phyloP scores from a whole-genome alignment of 2,329 filamentous ascomycete genomes.

The Penicillium sp. region DNA sequence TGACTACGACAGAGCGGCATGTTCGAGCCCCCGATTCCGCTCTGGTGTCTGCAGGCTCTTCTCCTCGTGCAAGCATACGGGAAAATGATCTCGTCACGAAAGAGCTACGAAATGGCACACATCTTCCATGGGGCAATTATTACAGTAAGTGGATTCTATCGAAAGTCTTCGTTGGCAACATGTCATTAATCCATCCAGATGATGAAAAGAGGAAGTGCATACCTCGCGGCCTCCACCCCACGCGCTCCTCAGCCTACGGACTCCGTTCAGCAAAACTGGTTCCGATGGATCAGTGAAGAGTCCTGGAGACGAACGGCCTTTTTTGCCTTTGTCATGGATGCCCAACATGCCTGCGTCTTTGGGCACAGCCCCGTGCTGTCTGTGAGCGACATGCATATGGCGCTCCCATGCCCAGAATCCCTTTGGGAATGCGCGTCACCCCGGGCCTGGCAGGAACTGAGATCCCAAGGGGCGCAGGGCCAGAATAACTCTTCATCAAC shows the following conservation, averaged over 20 bases:
- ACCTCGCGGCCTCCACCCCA: background rate
- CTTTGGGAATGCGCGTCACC: background rate
- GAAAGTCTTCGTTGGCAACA: too few relatives aligned
- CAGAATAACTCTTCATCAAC: background rate
- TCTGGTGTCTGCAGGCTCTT: slow-evolving; percentile 2
- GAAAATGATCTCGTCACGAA: background rate
- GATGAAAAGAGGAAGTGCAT: slow-evolving; percentile 1
- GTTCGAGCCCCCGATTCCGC: background rate
- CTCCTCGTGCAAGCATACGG: slow-evolving; percentile 1
- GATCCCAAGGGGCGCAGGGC: background rate
- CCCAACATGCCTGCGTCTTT: slow-evolving; percentile 3
- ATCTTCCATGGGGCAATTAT: slow-evolving; percentile 2
- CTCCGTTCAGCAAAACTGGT: background rate
- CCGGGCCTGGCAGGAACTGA: background rate
- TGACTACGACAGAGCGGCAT: background rate
- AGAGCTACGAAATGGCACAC: slow-evolving; percentile 1
- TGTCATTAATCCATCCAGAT: background rate
- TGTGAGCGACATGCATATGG: background rate
- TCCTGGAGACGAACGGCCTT: background rate
- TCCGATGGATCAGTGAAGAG: slow-evolving; percentile 2
- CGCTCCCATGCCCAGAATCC: background rate
- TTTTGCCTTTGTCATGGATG: background rate
- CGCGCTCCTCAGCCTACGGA: background rate
- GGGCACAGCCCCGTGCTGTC: background rate
- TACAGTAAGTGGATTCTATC: background rate